Evolutionary conservation across 495 filamentous ascomycete species (phyloP).

Genomic region (Penicillium macrosclerotiorum): DNA sequence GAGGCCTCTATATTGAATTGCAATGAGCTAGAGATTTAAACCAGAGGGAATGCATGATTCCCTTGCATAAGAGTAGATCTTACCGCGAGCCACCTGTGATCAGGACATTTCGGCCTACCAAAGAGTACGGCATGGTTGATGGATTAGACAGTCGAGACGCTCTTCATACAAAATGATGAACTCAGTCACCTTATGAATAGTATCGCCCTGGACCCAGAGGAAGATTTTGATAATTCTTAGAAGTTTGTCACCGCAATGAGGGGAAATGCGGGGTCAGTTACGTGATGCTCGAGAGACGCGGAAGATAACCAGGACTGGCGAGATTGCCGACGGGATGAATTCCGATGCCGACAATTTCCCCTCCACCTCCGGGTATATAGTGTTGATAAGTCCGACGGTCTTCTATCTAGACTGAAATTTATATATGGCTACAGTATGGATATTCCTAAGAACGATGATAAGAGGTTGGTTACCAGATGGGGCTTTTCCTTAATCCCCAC

Average conservation of each 20-base stretch:
- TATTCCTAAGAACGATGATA: too few relatives aligned
- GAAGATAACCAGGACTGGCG: background rate
- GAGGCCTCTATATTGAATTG: constrained; percentile 52
- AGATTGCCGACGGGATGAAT: constrained; percentile 3
- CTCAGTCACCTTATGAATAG: too few relatives aligned
- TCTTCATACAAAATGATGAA: background rate
- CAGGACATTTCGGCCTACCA: constrained; percentile 62
- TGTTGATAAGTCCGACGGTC: too few relatives aligned
- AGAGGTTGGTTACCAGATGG: too few relatives aligned
- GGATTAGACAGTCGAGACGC: background rate
- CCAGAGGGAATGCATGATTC: background rate
- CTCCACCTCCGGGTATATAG: constrained; percentile 1
- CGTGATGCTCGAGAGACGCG: background rate
- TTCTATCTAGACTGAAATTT: too few relatives aligned
- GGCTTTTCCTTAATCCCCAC: background rate
- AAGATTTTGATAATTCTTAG: background rate
- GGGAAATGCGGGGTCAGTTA: constrained; percentile 9
- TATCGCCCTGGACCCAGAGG: too few relatives aligned
- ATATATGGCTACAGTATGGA: background rate
- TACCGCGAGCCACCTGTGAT: constrained; percentile 70
- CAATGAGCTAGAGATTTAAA: constrained; percentile 2
- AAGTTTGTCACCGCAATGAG: background rate
- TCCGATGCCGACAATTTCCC: constrained; percentile 3
- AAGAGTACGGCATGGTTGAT: constrained; percentile 56
- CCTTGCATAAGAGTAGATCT: constrained; percentile 1